These are phyloP conservation scores for Epichloe elymi DNA, from an alignment of 2,329 filamentous ascomycete species.

Conservation along the genomic window DNA sequence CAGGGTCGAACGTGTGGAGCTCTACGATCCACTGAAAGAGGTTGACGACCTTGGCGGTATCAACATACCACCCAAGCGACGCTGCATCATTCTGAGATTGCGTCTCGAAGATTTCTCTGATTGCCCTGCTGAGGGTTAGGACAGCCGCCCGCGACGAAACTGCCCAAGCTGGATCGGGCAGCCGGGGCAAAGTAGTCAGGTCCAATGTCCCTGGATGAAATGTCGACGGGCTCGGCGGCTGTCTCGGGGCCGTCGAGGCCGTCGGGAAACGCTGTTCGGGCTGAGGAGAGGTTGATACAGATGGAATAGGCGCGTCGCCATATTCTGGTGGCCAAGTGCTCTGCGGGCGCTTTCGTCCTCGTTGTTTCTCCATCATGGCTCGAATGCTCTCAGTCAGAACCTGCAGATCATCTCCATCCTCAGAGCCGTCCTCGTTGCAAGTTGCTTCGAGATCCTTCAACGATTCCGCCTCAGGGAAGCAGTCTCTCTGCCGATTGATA, in stretches of 20 bases:
- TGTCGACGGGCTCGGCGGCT: not conserved
- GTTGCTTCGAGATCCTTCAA: not conserved
- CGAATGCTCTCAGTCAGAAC: not conserved
- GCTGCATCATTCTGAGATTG: constrained; percentile 50
- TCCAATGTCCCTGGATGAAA: constrained; percentile 59
- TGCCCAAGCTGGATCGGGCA: constrained; percentile 29
- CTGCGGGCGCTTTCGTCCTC: not conserved
- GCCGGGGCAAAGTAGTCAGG: constrained; percentile 44
- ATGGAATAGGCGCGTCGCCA: not conserved
- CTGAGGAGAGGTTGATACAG: too few species aligned
- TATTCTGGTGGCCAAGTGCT: not conserved
- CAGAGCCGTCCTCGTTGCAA: not conserved
- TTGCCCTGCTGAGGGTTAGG: constrained; percentile 28
- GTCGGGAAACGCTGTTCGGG: too few species aligned
- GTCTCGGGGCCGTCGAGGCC: too few species aligned
- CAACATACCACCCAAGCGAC: constrained; percentile 73
- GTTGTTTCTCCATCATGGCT: not conserved
- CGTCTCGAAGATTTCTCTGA: constrained; percentile 48
- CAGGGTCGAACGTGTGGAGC: constrained; percentile 64
- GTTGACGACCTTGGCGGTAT: constrained; percentile 52
- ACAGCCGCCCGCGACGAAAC: constrained; percentile 15
- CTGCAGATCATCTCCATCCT: constrained; percentile 2
- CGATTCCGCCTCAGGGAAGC: not conserved
- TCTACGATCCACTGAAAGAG: constrained; percentile 89
- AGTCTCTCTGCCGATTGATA: not conserved